These are phyloP conservation scores for Quercus glauca DNA, from an alignment of 306 rosid genomes.

Conservation along the genomic window DNA sequence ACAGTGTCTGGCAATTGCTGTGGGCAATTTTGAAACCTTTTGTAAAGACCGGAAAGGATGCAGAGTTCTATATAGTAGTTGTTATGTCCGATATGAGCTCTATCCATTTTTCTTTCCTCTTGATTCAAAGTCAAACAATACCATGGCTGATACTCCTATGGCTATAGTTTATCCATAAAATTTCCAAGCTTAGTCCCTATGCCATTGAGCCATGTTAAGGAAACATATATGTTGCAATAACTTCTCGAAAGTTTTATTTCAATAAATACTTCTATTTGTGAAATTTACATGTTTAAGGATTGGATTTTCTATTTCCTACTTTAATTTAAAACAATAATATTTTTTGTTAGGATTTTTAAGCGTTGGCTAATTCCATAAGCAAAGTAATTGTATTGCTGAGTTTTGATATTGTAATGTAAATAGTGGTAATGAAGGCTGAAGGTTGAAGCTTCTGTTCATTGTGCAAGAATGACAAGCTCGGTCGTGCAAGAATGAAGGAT, in stretches of 20 bases:
- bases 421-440: too few relatives aligned
- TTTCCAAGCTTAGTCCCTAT: background rate
- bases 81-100: constrained; percentile 68
- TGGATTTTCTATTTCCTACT: too few relatives aligned
- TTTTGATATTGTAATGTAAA: too few relatives aligned
- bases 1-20: constrained; percentile 68
- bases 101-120: constrained; percentile 69
- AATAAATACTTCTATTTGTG: background rate
- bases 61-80: constrained; percentile 55
- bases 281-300: too few relatives aligned
- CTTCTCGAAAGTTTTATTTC: constrained; percentile 21
- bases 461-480: background rate
- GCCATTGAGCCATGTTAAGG: background rate
- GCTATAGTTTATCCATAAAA: constrained; percentile 29
- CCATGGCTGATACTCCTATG: constrained; percentile 15
- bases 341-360: too few relatives aligned
- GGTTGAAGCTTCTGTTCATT: too few relatives aligned
- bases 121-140: constrained; percentile 22
- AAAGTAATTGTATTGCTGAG: too few relatives aligned
- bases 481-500: too few relatives aligned
- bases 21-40: constrained; percentile 33
- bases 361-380: too few relatives aligned
- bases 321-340: too few relatives aligned
- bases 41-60: constrained; percentile 52
- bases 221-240: constrained; percentile 10